Base-by-base conservation (phyloP, 495 filamentous ascomycete species). In the Lophiotrema nucula region DNA sequence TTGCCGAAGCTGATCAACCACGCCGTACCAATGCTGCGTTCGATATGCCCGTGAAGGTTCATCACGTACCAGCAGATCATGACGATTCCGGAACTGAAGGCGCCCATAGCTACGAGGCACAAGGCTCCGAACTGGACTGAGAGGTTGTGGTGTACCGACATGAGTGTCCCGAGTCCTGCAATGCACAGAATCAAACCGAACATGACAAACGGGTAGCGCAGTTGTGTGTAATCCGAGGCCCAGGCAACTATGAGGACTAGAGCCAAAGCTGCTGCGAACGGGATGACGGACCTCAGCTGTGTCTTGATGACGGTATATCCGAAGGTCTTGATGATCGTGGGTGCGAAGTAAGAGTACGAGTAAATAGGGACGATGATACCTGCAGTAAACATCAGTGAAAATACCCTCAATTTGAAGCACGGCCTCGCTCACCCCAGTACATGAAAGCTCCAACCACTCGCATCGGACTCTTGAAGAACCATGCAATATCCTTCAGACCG, bases 21-120 rank as follows among this genome's bases (percentile, higher is more conserved):
- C 3, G 64, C 72, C 1, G 53, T 54, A 16, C 68, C 67, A 24
- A 74, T 60, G 44, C 61, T 64, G 6, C 72, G 60, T 27, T 66
- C 37, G 11, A 31, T 27, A 52, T 74, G 71, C 4, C 72, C 72
- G 0, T 61, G 53, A 19, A 69, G 37, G 42, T 73, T 74, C 69
- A 73, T 70, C 2, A 65, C 26, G 23, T 60, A 68, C 71, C 72
- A 74, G 58, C 71, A 73, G 4, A 72, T 41, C 15, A 69, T 56
- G 22, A 64, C 56, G 4, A 72, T 59, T 6, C 57, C 59, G 2
- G 67, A 43, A 21, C 42, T 50, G 25, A 70, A 68, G 10, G 50
- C 41, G 3, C 67, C 69, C 67, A 70, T 69, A 3, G 51, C 44
- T 2, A 51, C 27, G 2, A 64, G 42, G 28, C 39, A 56, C 2